Conservation (phyloP, 1,139 yeast species). For the Yamadazyma atmosphaerica region DNA sequence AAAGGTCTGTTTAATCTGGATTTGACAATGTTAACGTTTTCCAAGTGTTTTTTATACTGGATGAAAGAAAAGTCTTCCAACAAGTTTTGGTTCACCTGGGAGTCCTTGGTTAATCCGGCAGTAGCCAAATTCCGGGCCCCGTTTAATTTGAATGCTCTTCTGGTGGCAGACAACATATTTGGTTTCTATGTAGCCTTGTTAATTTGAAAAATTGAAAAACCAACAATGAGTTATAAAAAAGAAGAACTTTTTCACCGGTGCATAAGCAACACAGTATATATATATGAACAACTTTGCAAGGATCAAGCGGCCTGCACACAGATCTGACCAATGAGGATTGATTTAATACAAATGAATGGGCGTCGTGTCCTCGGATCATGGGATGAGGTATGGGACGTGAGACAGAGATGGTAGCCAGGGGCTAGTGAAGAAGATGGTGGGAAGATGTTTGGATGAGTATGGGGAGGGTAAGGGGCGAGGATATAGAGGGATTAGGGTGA, state of each 20-base stretch:
- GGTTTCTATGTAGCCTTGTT: too few relatives aligned
- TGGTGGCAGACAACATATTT: slow-evolving; percentile 42
- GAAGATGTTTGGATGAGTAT: too few relatives aligned
- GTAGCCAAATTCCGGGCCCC: slow-evolving; percentile 74
- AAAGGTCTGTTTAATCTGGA: slow-evolving; percentile 88
- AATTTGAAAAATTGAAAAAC: slow-evolving; percentile 6
- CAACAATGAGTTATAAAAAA: neutral
- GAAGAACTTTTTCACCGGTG: neutral
- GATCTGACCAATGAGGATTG: slow-evolving; percentile 10
- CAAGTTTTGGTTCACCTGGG: slow-evolving; percentile 89
- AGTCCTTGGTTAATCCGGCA: slow-evolving; percentile 76
- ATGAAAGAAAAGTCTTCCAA: slow-evolving; percentile 84
- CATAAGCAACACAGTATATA: neutral
- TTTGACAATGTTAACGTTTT: slow-evolving; percentile 84
- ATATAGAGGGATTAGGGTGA: neutral
- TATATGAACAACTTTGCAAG: neutral
- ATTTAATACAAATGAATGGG: slow-evolving; percentile 11
- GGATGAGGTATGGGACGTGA: too few relatives aligned
- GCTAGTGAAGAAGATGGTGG: too few relatives aligned
- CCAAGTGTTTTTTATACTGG: slow-evolving; percentile 75
- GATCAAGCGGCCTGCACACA: slow-evolving; percentile 1
- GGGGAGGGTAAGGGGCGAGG: neutral
- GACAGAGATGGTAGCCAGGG: too few relatives aligned
- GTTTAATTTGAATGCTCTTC: slow-evolving; percentile 35
- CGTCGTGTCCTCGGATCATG: slow-evolving; percentile 1